These are phyloP conservation scores for Xerocomus brunneocitrinus DNA, from an alignment of 768 basidiomycete species.

Conservation along the genomic window DNA sequence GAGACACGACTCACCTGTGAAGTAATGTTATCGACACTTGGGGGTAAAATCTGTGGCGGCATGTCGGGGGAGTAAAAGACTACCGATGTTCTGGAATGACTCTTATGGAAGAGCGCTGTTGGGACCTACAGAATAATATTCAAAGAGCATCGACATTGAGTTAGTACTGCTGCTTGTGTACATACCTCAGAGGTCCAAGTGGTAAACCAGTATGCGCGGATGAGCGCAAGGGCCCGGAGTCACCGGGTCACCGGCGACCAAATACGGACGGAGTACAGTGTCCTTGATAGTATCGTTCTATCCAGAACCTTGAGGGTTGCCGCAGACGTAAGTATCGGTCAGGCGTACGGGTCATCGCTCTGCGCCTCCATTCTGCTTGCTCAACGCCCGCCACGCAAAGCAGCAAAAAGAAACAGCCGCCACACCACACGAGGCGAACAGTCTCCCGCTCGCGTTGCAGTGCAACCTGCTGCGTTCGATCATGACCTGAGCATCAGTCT, in stretches of 20 bases:
- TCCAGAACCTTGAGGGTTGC: no score
- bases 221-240: no score
- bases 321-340: no score
- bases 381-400: background rate
- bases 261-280: no score
- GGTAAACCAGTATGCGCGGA: no score
- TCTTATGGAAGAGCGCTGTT: background rate
- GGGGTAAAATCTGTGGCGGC: conserved; percentile 14
- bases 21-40: conserved; percentile 3
- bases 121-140: background rate
- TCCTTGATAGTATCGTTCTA: no score
- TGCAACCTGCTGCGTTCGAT: background rate
- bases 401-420: background rate
- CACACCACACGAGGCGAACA: background rate
- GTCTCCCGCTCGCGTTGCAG: background rate
- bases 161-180: background rate
- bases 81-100: background rate
- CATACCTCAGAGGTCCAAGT: background rate
- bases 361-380: background rate
- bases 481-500: background rate
- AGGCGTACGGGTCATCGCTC: no score
- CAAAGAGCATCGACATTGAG: background rate
- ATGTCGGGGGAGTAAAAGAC: background rate
- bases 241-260: no score
- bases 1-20: conserved; percentile 8